These are phyloP conservation scores for Jasminum sambac DNA, from an alignment of 257 asterid species.

Conservation along the genomic window DNA sequence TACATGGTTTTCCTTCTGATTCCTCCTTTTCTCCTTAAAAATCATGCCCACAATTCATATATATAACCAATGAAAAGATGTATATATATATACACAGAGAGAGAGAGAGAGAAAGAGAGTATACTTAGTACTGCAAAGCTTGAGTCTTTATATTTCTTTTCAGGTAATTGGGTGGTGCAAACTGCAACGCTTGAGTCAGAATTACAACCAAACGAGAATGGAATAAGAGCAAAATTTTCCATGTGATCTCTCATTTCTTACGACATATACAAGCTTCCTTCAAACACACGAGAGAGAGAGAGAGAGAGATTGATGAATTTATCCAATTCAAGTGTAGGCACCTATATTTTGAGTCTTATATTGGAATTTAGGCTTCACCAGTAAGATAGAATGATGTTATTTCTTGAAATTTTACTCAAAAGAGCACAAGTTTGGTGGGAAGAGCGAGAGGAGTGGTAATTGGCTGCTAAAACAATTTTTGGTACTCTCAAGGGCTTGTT, in stretches of 20 bases:
- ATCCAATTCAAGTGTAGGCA: neutral
- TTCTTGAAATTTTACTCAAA: constrained; percentile 10
- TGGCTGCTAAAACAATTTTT: no score
- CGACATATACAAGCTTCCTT: neutral
- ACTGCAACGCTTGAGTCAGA: constrained; percentile 39
- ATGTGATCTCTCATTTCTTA: constrained; percentile 27
- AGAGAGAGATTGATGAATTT: neutral
- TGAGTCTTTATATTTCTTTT: constrained; percentile 4
- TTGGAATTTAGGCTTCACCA: constrained; percentile 9
- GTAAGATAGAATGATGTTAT: constrained; percentile 24
- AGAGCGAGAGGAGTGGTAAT: neutral
- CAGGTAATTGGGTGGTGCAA: constrained; percentile 16
- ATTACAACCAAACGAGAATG: constrained; percentile 40
- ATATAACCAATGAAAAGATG: neutral
- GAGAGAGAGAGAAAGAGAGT: neutral
- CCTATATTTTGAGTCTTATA: neutral
- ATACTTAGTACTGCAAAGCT: neutral
- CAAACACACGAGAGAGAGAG: neutral
- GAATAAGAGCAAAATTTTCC: constrained; percentile 34
- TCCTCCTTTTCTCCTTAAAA: constrained; percentile 30
- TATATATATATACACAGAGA: neutral
- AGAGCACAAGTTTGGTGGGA: neutral
- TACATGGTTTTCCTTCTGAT: constrained; percentile 6
- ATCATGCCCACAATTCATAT: neutral
- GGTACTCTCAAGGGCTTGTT: no score